These are phyloP conservation scores for Lepidium sativum DNA, from an alignment of 345 rosid species.

Conservation along the genomic window DNA sequence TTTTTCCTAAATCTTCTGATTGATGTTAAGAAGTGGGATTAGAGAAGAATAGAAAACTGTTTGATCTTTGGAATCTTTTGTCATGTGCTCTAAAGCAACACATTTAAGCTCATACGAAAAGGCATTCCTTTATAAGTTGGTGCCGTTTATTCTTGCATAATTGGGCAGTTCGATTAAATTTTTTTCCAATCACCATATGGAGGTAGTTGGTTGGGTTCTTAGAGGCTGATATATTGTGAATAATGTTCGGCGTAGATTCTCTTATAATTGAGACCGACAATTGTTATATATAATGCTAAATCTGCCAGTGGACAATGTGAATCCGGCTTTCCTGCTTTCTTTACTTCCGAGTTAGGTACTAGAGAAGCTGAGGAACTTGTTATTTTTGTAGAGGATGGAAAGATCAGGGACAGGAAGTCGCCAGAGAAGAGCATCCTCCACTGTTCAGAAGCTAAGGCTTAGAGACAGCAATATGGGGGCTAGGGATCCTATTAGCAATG, in stretches of 20 bases:
- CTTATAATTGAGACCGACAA: conserved; percentile 13
- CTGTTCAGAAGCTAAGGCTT: conserved; percentile 56
- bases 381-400: conserved; percentile 64
- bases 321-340: not conserved
- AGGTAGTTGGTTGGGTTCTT: conserved; percentile 24
- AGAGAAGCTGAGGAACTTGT: conserved; percentile 9
- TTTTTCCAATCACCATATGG: conserved; percentile 14
- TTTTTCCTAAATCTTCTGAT: not conserved
- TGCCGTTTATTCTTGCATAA: conserved; percentile 23
- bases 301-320: not conserved
- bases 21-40: conserved; percentile 34
- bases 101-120: not conserved
- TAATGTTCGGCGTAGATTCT: conserved; percentile 21
- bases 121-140: conserved; percentile 21
- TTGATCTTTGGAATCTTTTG: conserved; percentile 28
- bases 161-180: conserved; percentile 5
- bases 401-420: conserved; percentile 73
- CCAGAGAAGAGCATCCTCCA: conserved; percentile 59
- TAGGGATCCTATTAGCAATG: conserved; percentile 67
- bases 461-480: conserved; percentile 44
- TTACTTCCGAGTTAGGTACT: not conserved
- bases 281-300: not conserved
- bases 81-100: conserved; percentile 18
- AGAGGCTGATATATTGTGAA: conserved; percentile 18
- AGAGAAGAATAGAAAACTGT: conserved; percentile 26